phyloP scores from a whole-genome alignment of 2,329 filamentous ascomycete species.

The Colletotrichum lini region DNA sequence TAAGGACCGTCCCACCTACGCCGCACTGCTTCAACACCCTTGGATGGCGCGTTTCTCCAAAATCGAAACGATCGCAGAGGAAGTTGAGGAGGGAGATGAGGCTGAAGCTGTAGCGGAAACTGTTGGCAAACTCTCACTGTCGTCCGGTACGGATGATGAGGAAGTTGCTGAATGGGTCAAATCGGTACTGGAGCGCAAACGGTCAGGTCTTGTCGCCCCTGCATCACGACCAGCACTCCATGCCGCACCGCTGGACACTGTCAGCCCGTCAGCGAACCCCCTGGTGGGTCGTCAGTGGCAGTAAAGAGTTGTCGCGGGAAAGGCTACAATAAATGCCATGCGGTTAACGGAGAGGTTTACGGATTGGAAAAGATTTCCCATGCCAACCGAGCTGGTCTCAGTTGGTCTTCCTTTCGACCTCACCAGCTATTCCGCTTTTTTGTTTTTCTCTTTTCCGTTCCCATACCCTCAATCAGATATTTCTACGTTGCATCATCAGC shows the following conservation, averaged over 20 bases:
- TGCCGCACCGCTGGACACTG: conserved; percentile 84
- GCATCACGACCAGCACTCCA: conserved; percentile 85
- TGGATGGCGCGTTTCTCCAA: conserved; percentile 87
- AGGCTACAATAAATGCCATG: conserved; percentile 13
- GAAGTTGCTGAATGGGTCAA: conserved; percentile 92
- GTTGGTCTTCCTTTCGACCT: conserved; percentile 30
- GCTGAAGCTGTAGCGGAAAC: conserved; percentile 60
- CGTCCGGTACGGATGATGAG: conserved; percentile 70
- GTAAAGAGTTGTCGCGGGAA: conserved; percentile 8
- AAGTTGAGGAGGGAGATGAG: conserved; percentile 74
- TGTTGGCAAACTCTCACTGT: conserved; percentile 61
- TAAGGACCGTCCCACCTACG: conserved; percentile 92
- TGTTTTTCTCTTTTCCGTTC: conserved; percentile 32
- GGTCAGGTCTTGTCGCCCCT: conserved; percentile 66
- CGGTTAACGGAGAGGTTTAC: conserved; percentile 39
- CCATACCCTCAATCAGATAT: conserved; percentile 41
- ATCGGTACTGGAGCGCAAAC: conserved; percentile 76
- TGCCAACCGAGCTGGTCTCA: conserved; percentile 40
- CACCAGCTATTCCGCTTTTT: conserved; percentile 8
- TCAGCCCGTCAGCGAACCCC: conserved; percentile 68
- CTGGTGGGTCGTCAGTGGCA: conserved; percentile 21
- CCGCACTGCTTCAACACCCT: conserved; percentile 88
- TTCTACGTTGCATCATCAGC: conserved; percentile 41
- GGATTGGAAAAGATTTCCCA: conserved; percentile 23
- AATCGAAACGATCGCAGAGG: conserved; percentile 81